A percentile compares a stretch with the other conserved stretches of the same genome.
phyloP scores from a whole-genome alignment of 768 basidiomycete species.

The Collybia nuda region DNA sequence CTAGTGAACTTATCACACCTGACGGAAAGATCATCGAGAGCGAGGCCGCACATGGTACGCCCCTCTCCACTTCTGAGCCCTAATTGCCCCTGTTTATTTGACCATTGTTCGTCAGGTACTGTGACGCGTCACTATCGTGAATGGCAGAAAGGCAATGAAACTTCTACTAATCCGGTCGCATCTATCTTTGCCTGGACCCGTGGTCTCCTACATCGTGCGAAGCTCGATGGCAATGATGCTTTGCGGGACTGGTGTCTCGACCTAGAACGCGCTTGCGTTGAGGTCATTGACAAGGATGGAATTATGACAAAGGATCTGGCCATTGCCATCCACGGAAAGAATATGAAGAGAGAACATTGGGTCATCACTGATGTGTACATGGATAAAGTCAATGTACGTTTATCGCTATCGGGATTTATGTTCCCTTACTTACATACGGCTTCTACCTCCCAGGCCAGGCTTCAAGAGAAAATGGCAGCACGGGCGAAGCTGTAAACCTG shows the following conservation, averaged over 20 bases:
- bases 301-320: slow-evolving; percentile 98
- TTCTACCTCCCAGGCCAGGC: slow-evolving; percentile 32
- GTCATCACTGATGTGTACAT: slow-evolving; percentile 93
- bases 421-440: not conserved
- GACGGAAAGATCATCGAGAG: slow-evolving; percentile 91
- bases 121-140: slow-evolving; percentile 98
- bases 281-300: slow-evolving; percentile 87
- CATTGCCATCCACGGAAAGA: slow-evolving; percentile 88
- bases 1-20: slow-evolving; percentile 90
- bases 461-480: slow-evolving; percentile 42
- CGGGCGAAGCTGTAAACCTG: slow-evolving; percentile 2
- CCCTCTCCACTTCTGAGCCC: not conserved
- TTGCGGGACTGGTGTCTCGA: slow-evolving; percentile 73
- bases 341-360: slow-evolving; percentile 94
- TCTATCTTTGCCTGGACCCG: slow-evolving; percentile 99
- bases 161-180: slow-evolving; percentile 97
- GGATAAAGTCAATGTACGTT: slow-evolving; percentile 85
- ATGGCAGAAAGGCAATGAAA: slow-evolving; percentile 96
- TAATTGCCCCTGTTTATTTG: slow-evolving; percentile 1
- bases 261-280: slow-evolving; percentile 86
- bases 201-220: slow-evolving; percentile 89
- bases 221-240: slow-evolving; percentile 80
- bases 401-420: not conserved
- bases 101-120: slow-evolving; percentile 46
- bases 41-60: slow-evolving; percentile 89